Evolutionary conservation across 805 yeast species (phyloP), one percentile per base, ranked within the genome.

Genomic region (Saccharomycopsis fibuligera): DNA sequence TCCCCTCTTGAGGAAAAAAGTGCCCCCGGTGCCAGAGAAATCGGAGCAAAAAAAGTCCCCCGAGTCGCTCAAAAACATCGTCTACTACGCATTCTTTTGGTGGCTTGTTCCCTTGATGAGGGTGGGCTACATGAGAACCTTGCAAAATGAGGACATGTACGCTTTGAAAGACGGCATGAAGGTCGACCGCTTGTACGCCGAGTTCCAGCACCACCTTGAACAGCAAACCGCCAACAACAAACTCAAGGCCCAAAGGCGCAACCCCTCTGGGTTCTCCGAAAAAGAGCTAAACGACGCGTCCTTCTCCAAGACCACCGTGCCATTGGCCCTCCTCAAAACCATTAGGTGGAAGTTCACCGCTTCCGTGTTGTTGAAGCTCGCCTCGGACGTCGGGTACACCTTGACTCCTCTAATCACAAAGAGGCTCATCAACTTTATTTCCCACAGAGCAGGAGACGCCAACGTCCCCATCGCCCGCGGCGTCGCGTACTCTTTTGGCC

Each of bases 121-220:
- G 14, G 74, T 75, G 5, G 93, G 95, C 5, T 85, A 85, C 62
- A 81, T 78, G 62, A 70, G 93, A 58, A 83, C 90, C 0, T 63
- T 86, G 39, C 76, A 75, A 38, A 78, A 83, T 1, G 73, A 75
- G 41, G 93, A 86, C 63, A 60, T 84, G 54, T 84, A 60, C 55
- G 59, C 58, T 25, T 61, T 78, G 53, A 73, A 72, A 19, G 68
- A 68, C 1, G 65, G 66, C 31, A 64, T 70, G 63, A 59, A 67
- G 12, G 66, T 74, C 35, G 76, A 76, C 24, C 56, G 55, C n/a
- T 60, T 75, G 50, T 68, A 69, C 47, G 56, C 47, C 1, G 57
- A 51, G 24, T 79, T 78, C 48, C 62, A 62, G 35, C 42, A 47
- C 5, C 53, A 65, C 44, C 59, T 75, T 51, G 60, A 63, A 3